Evolutionary conservation across 116 monocot genomes (phyloP), one percentile per base, ranked within the genome.

Genomic region (Trichopus zeylanicus): DNA sequence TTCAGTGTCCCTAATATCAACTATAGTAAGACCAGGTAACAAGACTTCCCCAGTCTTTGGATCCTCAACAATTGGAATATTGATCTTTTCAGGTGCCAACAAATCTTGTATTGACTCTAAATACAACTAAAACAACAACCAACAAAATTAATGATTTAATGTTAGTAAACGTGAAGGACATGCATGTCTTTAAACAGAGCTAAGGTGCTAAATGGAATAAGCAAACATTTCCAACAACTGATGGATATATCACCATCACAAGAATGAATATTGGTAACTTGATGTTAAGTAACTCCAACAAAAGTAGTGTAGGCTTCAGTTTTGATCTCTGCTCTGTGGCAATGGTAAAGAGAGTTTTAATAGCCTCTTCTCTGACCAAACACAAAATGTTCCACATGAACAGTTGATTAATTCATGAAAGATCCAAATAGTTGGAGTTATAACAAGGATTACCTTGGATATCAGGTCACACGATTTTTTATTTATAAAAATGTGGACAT

Each of bases 91-190:
- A 69, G 90, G 86, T 56, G 65, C 73, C 55, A 91, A 59, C 16
- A 91, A 71, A 69, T 91, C 90, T 65, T 91, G 85, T 32, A 91
- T 67, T 20, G 85, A 67, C 74, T 91, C 90, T 70, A 91, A 52
- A 73, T 91, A 91, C 46, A 91, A 57, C 90, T 91, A 46, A 63
- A 69, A 46, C 7, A 64, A 37, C 27, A 48, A 71, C 8, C 24
- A 0, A 49, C 4, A 49, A 48, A 49, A 62, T 30, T 29, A 62
- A 46, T 11, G n/a, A 28, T 60, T 15, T 12, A 32, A 2, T 7
- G 10, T 23, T 19, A 12, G 31, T 21, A 57, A 16, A 19, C 13
- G 18, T 6, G 19, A 56, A 31, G 30, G 18, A 56, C 9, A 23
- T 51, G 22, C 12, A n/a, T n/a, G n/a, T n/a, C n/a, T n/a, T n/a